Evolutionary conservation across 805 yeast species (phyloP).

Genomic region (Tetrapisispora iriomotensis): DNA sequence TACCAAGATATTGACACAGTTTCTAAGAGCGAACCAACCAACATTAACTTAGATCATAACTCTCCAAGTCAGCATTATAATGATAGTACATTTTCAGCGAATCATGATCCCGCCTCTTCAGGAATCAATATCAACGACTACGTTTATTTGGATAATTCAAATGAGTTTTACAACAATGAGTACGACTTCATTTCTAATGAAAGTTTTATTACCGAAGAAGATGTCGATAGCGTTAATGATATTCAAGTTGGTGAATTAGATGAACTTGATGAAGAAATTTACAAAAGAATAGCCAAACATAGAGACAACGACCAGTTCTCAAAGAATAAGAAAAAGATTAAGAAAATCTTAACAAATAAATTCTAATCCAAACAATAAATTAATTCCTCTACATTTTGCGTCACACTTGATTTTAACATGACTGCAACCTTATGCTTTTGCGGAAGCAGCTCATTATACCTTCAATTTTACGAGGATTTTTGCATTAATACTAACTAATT

Average conservation of each 20-base stretch:
- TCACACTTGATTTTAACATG: too few relatives aligned
- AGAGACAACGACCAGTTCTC: neutral
- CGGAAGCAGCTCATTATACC: too few relatives aligned
- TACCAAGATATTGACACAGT: neutral
- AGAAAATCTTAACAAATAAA: neutral
- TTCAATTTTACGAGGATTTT: too few relatives aligned
- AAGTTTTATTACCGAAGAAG: constrained; percentile 14
- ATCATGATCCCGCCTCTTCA: neutral
- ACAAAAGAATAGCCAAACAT: constrained; percentile 11
- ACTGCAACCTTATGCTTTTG: too few relatives aligned
- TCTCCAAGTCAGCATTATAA: too few relatives aligned
- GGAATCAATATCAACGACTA: neutral
- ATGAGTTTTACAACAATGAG: neutral
- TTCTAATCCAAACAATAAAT: too few relatives aligned
- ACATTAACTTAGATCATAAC: too few relatives aligned
- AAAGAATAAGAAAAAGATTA: neutral
- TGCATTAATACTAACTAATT: too few relatives aligned
- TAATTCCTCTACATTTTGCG: too few relatives aligned
- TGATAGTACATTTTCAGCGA: too few relatives aligned
- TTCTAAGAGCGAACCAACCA: neutral
- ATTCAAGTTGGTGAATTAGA: constrained; percentile 23
- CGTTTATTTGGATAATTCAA: neutral
- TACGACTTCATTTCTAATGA: constrained; percentile 4
- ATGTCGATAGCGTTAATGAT: constrained; percentile 20
- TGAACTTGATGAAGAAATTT: constrained; percentile 26